Percentiles rank a stretch among this genome's conserved stretches.
phyloP scores from a whole-genome alignment of 2,329 filamentous ascomycete genomes.

The Epichloe scottii region DNA sequence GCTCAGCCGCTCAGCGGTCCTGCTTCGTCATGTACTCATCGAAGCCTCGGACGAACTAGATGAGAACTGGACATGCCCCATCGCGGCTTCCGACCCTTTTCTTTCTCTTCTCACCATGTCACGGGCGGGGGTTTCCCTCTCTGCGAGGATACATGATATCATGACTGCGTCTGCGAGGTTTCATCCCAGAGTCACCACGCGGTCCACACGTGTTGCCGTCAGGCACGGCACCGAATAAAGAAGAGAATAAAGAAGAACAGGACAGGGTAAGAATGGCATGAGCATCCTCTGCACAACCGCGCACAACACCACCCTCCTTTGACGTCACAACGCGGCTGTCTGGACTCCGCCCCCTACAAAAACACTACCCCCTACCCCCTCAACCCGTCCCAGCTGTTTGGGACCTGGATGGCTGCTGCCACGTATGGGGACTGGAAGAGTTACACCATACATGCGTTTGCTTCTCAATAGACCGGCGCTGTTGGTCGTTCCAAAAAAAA shows the following conservation, averaged over 20 bases:
- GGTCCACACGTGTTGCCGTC: too few species aligned
- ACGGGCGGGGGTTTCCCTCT: background rate
- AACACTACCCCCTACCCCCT: background rate
- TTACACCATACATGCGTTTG: background rate
- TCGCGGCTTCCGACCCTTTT: background rate
- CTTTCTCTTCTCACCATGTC: background rate
- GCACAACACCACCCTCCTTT: background rate
- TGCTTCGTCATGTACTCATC: too few species aligned
- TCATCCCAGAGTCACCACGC: background rate
- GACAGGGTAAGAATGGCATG: background rate
- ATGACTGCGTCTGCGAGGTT: background rate
- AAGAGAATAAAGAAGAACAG: too few species aligned
- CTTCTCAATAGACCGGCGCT: background rate
- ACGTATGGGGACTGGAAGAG: too few species aligned
- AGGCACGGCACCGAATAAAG: too few species aligned
- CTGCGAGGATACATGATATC: background rate
- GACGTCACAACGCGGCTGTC: conserved; percentile 1
- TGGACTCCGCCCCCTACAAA: background rate
- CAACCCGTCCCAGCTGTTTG: background rate
- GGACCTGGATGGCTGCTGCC: background rate
- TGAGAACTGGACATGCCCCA: background rate
- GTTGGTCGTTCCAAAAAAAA: background rate
- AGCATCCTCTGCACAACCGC: background rate
- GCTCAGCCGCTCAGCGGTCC: too few species aligned
- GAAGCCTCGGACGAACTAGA: too few species aligned